phyloP scores from a whole-genome alignment of 1,284 basidiomycete species.

The Puccinia horiana region DNA sequence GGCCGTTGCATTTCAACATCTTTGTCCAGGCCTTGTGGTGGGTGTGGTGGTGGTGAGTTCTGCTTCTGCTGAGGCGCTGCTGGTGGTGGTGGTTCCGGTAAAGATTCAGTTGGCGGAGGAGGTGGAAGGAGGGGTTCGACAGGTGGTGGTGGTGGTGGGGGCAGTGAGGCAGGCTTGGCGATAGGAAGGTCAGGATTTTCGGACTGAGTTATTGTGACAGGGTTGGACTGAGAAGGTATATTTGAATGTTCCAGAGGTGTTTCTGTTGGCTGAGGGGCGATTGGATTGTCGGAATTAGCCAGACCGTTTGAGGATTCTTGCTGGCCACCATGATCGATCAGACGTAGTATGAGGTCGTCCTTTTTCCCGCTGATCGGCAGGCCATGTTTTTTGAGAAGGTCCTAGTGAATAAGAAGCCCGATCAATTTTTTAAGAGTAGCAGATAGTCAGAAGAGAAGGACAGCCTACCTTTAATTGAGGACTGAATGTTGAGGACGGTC shows the following conservation, averaged over 20 bases:
- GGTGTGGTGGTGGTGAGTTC: not conserved
- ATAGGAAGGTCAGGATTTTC: not conserved
- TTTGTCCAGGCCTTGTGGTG: not conserved
- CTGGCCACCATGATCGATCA: constrained; percentile 17
- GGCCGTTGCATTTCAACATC: constrained; percentile 18
- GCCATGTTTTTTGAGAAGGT: constrained; percentile 50
- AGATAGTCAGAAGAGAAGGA: too few species aligned
- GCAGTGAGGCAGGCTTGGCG: not conserved
- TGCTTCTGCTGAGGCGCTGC: not conserved
- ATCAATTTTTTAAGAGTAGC: too few species aligned
- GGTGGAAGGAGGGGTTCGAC: not conserved
- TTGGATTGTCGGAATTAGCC: not conserved
- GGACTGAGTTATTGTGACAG: too few species aligned
- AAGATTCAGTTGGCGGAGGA: not conserved
- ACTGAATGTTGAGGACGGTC: not conserved
- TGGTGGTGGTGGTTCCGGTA: not conserved
- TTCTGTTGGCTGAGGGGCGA: not conserved
- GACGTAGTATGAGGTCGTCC: constrained; percentile 52
- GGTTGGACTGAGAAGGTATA: not conserved
- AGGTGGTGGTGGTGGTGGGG: not conserved
- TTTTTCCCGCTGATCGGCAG: constrained; percentile 52
- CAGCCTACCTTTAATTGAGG: constrained; percentile 25
- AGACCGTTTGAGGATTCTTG: not conserved
- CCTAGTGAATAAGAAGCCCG: too few species aligned
- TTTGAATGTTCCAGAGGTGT: not conserved